Conservation (phyloP, 2,329 filamentous ascomycete genomes). For the Alternaria panax region DNA sequence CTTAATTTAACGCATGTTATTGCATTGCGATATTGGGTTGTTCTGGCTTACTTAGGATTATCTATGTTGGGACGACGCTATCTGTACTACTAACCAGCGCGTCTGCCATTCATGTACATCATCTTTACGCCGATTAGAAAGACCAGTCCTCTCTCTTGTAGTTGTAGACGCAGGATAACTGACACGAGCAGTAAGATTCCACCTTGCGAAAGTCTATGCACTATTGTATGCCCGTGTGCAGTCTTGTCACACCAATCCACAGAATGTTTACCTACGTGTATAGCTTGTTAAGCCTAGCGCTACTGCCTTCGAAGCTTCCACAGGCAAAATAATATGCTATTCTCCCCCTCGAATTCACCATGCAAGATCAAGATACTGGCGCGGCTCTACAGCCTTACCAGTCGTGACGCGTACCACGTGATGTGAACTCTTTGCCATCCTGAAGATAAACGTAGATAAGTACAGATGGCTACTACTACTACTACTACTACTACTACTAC, state of each 20-base stretch:
- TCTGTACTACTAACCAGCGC: background rate
- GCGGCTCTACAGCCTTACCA: background rate
- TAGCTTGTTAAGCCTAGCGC: background rate
- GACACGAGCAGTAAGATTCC: background rate
- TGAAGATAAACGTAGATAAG: too few species aligned
- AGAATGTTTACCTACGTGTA: background rate
- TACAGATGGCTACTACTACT: too few species aligned
- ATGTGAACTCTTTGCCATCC: too few species aligned
- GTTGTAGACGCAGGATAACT: background rate
- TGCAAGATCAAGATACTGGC: background rate
- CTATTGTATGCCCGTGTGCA: background rate
- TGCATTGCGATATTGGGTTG: background rate
- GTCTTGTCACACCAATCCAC: background rate
- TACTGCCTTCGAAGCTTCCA: background rate
- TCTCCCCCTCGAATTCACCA: background rate
- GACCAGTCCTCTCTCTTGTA: background rate
- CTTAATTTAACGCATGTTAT: background rate
- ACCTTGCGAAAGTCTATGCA: background rate
- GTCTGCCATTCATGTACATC: background rate
- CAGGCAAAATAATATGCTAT: background rate
- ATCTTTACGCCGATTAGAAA: background rate
- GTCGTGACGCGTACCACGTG: too few species aligned
- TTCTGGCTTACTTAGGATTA: background rate
- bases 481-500: too few species aligned
- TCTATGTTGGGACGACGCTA: background rate